Percentiles rank a stretch among this genome's conserved stretches.
Conservation (phyloP, 352 stramenopile species). For the Globisporangium heterothallicum region DNA sequence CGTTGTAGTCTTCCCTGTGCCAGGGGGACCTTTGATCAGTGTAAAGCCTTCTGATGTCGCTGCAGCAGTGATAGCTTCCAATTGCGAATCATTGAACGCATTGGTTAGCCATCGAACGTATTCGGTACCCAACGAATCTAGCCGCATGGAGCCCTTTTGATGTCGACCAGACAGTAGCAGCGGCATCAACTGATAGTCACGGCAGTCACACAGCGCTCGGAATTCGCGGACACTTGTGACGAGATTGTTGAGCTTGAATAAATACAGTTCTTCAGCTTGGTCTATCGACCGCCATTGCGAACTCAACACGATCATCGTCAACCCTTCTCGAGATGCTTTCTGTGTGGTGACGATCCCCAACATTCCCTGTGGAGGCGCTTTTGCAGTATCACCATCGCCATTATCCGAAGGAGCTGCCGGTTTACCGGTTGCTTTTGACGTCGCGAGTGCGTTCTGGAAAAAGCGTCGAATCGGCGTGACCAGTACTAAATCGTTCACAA, state of each 20-base stretch:
- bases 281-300: conserved; percentile 50
- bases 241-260: conserved; percentile 87
- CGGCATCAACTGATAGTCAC: conserved; percentile 66
- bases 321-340: conserved; percentile 59
- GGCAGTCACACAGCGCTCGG: conserved; percentile 77
- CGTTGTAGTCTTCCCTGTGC: conserved; percentile 91
- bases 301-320: conserved; percentile 59
- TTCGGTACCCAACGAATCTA: conserved; percentile 73
- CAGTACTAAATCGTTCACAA: conserved; percentile 77
- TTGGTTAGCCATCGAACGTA: conserved; percentile 79
- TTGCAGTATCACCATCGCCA: background rate
- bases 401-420: conserved; percentile 6
- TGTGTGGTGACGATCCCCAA: conserved; percentile 76
- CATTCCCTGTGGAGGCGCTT: conserved; percentile 20
- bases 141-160: conserved; percentile 61
- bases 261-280: conserved; percentile 41
- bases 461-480: conserved; percentile 50
- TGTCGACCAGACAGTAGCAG: conserved; percentile 74
- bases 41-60: conserved; percentile 88
- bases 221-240: conserved; percentile 87
- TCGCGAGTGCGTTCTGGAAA: conserved; percentile 33
- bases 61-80: conserved; percentile 84
- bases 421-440: conserved; percentile 4
- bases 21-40: conserved; percentile 87
- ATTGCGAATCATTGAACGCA: conserved; percentile 88